Evolutionary conservation across 192 early-diverging fungal species (phyloP), one percentile per base, ranked within the genome.

Genomic region (Mortierella claussenii): DNA sequence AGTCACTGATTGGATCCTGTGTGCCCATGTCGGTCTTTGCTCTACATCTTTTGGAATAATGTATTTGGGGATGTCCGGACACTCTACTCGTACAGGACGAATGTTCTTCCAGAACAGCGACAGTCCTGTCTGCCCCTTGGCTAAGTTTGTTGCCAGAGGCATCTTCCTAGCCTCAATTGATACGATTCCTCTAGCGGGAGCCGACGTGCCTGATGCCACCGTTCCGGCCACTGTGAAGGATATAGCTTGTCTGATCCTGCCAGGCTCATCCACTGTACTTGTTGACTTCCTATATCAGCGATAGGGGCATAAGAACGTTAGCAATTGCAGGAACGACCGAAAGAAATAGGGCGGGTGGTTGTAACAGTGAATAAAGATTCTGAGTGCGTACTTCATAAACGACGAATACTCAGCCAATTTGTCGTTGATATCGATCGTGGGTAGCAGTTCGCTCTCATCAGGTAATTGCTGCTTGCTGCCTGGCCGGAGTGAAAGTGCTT

Each of bases 101-200:
- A 76, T 76, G 31, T 76, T 76, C 46, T 76, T 76, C 73, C 73
- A 76, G 45, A 76, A 76, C 9, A 76, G 37, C 9, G 73, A 66
- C 0, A 76, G 24, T 43, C 73, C 73, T 32, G 73, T 57, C 31
- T 76, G 73, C 18, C 73, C 73, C 28, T 76, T 76, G 43, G 30
- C 27, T 1, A 30, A 30, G 10, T 21, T 34, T 1, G 51, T 62
- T 7, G 59, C 42, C 10, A 76, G 46, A 7, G 73, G 65, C 26
- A 65, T 15, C 46, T 76, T 76, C 23, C 73, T 57, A 33, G 62
- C 64, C 37, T 76, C 73, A n/a, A 76, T 62, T n/a, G 73, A 53
- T 2, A 67, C 59, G 15, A 65, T 55, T 12, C 30, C 53, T 46
- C 63, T 52, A 11, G 73, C 73, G 18, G 57, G 51, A 17, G 67